These are phyloP conservation scores for Sclerotinia subarctica DNA, from an alignment of 2,329 filamentous ascomycete species.

Conservation along the genomic window DNA sequence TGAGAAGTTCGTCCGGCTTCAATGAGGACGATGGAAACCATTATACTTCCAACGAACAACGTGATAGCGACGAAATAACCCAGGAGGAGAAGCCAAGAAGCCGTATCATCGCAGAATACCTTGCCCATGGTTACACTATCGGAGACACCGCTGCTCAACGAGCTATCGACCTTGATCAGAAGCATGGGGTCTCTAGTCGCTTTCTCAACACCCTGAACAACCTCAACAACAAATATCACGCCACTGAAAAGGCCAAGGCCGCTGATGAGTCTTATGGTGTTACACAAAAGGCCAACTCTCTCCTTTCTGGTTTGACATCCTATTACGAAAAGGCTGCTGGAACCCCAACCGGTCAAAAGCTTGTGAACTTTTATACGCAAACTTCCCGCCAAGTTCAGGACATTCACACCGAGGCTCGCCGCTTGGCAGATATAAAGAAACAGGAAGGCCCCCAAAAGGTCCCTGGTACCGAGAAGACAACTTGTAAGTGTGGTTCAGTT, in stretches of 20 bases:
- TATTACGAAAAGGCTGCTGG: slow-evolving; percentile 94
- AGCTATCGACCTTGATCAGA: slow-evolving; percentile 82
- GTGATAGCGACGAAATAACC: slow-evolving; percentile 66
- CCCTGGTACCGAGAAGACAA: slow-evolving; percentile 42
- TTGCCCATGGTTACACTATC: slow-evolving; percentile 86
- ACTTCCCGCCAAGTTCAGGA: slow-evolving; percentile 87
- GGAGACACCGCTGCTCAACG: slow-evolving; percentile 68
- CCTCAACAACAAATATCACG: slow-evolving; percentile 84
- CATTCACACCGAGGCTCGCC: slow-evolving; percentile 85
- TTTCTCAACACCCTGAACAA: slow-evolving; percentile 74
- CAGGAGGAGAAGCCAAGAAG: slow-evolving; percentile 97
- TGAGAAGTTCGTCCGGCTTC: slow-evolving; percentile 63
- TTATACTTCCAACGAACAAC: slow-evolving; percentile 53
- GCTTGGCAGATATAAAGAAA: slow-evolving; percentile 85
- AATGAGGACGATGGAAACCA: slow-evolving; percentile 57
- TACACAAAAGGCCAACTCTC: slow-evolving; percentile 63
- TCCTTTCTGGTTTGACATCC: slow-evolving; percentile 66
- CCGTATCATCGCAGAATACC: slow-evolving; percentile 92
- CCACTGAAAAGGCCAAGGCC: slow-evolving; percentile 78
- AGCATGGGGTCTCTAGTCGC: slow-evolving; percentile 78
- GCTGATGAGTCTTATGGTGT: slow-evolving; percentile 85
- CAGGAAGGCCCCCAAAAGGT: slow-evolving; percentile 47
- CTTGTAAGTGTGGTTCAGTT: slow-evolving; percentile 47
- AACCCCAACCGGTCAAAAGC: slow-evolving; percentile 83
- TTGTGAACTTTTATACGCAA: slow-evolving; percentile 83